Evolutionary conservation across 2,329 filamentous ascomycete species (phyloP).

Genomic region (Venturia aucupariae): DNA sequence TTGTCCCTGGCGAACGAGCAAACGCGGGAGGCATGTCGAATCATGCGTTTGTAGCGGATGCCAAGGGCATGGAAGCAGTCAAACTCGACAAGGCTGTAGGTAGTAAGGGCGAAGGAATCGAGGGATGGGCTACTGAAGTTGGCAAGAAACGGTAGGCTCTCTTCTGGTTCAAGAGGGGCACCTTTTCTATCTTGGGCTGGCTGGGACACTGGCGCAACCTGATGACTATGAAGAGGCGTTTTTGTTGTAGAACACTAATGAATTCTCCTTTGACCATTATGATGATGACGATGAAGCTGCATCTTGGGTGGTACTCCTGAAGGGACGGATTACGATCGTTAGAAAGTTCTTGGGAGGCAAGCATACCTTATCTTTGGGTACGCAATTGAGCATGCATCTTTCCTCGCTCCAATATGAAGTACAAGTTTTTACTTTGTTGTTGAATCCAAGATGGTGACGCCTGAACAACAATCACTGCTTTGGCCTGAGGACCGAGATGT

Average conservation of each 20-base stretch:
- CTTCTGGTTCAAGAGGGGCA: not conserved
- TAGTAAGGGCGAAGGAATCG: conserved; percentile 81
- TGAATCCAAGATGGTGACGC: no score
- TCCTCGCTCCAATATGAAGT: no score
- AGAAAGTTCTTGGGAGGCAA: not conserved
- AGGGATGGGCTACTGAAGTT: conserved; percentile 84
- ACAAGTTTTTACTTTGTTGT: no score
- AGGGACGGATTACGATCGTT: not conserved
- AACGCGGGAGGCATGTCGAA: conserved; percentile 94
- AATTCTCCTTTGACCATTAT: not conserved
- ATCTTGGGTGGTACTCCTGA: not conserved
- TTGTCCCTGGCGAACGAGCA: conserved; percentile 77
- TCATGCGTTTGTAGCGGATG: conserved; percentile 73
- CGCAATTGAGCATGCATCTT: not conserved
- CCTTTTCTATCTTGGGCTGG: not conserved
- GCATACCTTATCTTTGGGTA: not conserved
- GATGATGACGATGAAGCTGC: not conserved
- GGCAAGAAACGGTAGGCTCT: conserved; percentile 24
- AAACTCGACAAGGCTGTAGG: conserved; percentile 69
- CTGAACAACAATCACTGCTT: no score
- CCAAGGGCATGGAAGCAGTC: conserved; percentile 77
- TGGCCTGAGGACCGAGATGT: no score
- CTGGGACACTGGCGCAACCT: conserved; percentile 1
- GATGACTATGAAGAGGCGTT: not conserved
- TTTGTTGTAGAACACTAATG: conserved; percentile 6